Base-by-base conservation (phyloP, 129 eudicot species). In the Lonicera japonica region DNA sequence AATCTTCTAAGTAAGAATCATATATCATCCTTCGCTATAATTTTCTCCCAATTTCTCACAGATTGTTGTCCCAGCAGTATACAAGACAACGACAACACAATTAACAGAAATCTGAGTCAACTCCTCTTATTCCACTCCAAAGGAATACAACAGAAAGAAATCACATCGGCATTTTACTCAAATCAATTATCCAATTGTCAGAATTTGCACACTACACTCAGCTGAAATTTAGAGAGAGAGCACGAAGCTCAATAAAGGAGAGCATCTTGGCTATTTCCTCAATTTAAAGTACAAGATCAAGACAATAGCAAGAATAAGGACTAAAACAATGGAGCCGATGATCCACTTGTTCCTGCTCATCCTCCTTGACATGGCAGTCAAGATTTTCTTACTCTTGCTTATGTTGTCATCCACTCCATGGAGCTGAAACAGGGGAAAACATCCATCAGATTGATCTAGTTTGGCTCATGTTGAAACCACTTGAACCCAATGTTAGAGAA, bases 391-490 rank as follows among this genome's bases (percentile, higher is more conserved):
- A 48, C 86, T 76, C 62, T 74, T 83, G 68, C 82, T 61, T 17
- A 83, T 63, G 67, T 65, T 81, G 73, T 78, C 86, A 72, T 84
- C 92, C 50, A 84, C 92, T 67, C 86, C 87, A 65, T 80, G 84
- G 69, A 83, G 86, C 90, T 79, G 80, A 20, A 57, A 65, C 24
- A 23, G 34, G 58, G 15, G 21, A 29, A 2, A 12, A 25, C 45
- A 20, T 66, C 22, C 53, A 8, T 53, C 22, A 48, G 58, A 43
- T 43, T 2, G 2, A 18, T 15, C 8, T 29, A 55, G 34, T 21
- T 8, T 21, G 16, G 25, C 34, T 22, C 3, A 0, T 22, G 50
- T 1, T 45, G 3, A 45, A 29, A 29, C 6, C 36, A 29, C 36
- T 29, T 1, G 36, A 1, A 29, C 36, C 36, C 36, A 29, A 29